A percentile compares a stretch with the other conserved stretches of the same genome.
These are phyloP conservation scores for Earliella scabrosa DNA, from an alignment of 1,284 basidiomycete genomes.

Conservation along the genomic window DNA sequence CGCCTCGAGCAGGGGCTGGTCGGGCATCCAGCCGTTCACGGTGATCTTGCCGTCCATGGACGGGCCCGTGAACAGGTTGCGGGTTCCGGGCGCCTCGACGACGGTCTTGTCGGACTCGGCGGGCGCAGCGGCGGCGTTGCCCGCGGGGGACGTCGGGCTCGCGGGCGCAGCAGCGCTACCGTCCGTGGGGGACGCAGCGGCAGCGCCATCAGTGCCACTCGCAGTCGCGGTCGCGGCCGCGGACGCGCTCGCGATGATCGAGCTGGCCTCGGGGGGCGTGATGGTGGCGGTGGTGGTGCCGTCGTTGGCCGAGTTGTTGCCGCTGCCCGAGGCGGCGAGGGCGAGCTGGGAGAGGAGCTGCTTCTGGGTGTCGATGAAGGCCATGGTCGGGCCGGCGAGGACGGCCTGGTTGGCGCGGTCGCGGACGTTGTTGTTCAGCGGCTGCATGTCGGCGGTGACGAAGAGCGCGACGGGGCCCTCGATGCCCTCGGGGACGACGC, in stretches of 20 bases:
- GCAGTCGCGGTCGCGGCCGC: constrained; percentile 9
- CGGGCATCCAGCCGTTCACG: constrained; percentile 34
- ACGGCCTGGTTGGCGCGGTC: constrained; percentile 62
- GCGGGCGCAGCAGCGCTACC: constrained; percentile 12
- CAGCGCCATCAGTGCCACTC: constrained; percentile 10
- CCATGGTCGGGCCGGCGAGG: constrained; percentile 73
- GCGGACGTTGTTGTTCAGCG: constrained; percentile 65
- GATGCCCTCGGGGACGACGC: constrained; percentile 64
- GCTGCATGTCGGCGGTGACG: constrained; percentile 66
- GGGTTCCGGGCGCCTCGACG: constrained; percentile 32
- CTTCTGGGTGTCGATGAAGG: constrained; percentile 65
- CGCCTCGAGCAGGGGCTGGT: not conserved
- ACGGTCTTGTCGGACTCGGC: constrained; percentile 26
- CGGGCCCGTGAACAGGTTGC: constrained; percentile 45
- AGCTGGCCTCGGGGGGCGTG: constrained; percentile 25
- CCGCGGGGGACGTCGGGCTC: not conserved
- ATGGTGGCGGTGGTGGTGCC: constrained; percentile 24
- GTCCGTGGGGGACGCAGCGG: not conserved
- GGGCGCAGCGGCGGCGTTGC: not conserved
- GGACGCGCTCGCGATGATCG: constrained; percentile 24
- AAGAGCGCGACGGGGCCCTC: constrained; percentile 77
- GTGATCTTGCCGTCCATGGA: constrained; percentile 42
- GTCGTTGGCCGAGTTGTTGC: constrained; percentile 17
- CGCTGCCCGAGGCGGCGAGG: constrained; percentile 32
- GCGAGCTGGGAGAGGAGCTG: constrained; percentile 55